Evolutionary conservation across 495 filamentous ascomycete genomes (phyloP), one percentile per base, ranked within the genome.

Genomic region (Clohesyomyces aquaticus): DNA sequence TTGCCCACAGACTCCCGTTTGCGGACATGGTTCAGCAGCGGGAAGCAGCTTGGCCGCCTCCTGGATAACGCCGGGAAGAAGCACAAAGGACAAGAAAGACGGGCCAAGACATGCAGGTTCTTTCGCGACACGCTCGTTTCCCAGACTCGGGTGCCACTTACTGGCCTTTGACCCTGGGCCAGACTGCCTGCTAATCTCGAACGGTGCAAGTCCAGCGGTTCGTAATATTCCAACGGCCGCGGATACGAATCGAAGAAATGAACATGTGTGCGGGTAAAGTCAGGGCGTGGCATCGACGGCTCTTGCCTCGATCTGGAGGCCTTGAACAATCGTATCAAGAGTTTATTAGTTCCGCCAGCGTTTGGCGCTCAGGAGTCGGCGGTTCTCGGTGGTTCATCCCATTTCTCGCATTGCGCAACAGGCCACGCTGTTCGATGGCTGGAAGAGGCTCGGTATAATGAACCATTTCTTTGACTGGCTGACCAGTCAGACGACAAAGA

Each of bases 51-150:
- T 69, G 62, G 61, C 58, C 32, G 26, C 32, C 45, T 28, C 50
- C 55, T 61, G 66, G 66, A 69, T 69, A 56, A 69, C 56, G 56
- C 61, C 66, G 58, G 66, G 42, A 69, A 50, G 63, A 32, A 56
- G 43, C 42, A n/a, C n/a, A 66, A 57, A 61, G 18, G 27, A 42
- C 49, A 49, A 38, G 25, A 49, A 59, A 53, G n/a, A 27, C 8
- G 16, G 19, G 55, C 4, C 50, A 28, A 54, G 50, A 32, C 32
- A 54, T 65, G 66, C 66, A 69, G 49, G 54, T 60, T 41, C 55
- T 35, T 56, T 50, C 45, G 43, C 53, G 53, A 61, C 57, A 38
- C 16, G 50, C 58, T 67, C 64, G 64, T 56, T 61, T 61, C 58
- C 58, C 64, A 52, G 25, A 10, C 21, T 48, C 41, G 56, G 43